Evolutionary conservation across 352 stramenopile species (phyloP).

Genomic region (Pythium sp.): DNA sequence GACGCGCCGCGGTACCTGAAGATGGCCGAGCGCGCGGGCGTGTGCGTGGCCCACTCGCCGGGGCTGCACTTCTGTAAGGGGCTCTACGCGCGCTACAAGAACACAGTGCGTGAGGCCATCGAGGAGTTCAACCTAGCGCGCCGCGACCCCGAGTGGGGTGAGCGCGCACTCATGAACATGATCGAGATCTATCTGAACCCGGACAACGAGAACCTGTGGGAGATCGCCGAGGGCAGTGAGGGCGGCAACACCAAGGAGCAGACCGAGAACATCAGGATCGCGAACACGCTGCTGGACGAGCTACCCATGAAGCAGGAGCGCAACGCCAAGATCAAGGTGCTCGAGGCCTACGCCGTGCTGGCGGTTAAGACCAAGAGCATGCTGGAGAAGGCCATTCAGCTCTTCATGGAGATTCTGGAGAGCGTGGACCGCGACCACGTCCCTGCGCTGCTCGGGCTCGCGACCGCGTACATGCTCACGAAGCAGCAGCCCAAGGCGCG

Average conservation of each 20-base stretch:
- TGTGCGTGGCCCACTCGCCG: constrained; percentile 71
- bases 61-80: constrained; percentile 91
- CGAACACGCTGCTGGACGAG: constrained; percentile 86
- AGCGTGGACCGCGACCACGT: constrained; percentile 85
- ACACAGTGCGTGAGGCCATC: constrained; percentile 90
- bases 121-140: constrained; percentile 25
- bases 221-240: constrained; percentile 29
- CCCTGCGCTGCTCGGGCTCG: constrained; percentile 86
- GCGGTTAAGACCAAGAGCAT: constrained; percentile 77
- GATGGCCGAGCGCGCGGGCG: constrained; percentile 69
- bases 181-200: constrained; percentile 94
- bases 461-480: constrained; percentile 91
- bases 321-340: constrained; percentile 68
- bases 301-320: constrained; percentile 34
- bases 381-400: constrained; percentile 86
- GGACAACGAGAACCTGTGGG: constrained; percentile 92
- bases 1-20: constrained; percentile 75
- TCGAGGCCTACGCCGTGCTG: constrained; percentile 87
- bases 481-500: constrained; percentile 91
- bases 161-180: constrained; percentile 89
- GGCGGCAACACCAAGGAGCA: constrained; percentile 69
- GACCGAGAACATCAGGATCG: constrained; percentile 85
- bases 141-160: constrained; percentile 85
- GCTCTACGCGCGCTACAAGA: constrained; percentile 87
- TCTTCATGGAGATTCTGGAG: constrained; percentile 91